phyloP scores from a whole-genome alignment of 139 green algal genomes.

The Micractinium sp. region DNA sequence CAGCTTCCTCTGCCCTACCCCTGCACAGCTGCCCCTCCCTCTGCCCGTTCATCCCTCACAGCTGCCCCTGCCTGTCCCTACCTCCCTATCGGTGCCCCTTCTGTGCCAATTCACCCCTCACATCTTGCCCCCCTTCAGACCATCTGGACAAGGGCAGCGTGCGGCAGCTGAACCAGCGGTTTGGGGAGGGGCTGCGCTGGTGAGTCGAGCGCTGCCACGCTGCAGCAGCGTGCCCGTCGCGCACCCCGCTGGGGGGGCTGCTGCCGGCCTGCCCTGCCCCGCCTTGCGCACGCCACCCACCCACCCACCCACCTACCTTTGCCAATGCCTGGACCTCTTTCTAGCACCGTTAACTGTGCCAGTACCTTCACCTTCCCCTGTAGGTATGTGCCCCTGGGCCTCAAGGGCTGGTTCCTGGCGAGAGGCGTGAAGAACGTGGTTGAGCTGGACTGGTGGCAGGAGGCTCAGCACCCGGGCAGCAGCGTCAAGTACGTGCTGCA shows the following conservation, averaged over 20 bases:
- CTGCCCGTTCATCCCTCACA: too few species aligned
- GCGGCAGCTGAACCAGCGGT: constrained; percentile 55
- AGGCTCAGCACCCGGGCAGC: constrained; percentile 45
- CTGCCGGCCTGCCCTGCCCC: neutral
- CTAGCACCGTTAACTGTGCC: neutral
- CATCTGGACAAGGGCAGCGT: constrained; percentile 72
- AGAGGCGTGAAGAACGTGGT: constrained; percentile 61
- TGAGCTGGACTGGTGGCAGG: constrained; percentile 87
- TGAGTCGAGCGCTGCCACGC: neutral
- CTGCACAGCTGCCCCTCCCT: too few species aligned
- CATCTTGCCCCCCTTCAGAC: constrained; percentile 43
- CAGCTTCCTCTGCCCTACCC: too few species aligned
- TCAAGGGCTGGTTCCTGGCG: constrained; percentile 67
- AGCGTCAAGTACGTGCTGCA: constrained; percentile 15
- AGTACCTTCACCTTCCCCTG: neutral
- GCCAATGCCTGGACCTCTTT: neutral
- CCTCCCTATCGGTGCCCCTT: too few species aligned
- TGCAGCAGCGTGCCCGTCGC: too few species aligned
- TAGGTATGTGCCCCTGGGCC: constrained; percentile 80
- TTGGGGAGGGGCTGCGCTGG: constrained; percentile 46
- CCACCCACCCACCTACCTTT: neutral
- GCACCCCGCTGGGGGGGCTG: too few species aligned
- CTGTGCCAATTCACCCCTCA: neutral
- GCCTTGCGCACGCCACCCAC: neutral
- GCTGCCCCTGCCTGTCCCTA: constrained; percentile 25